phyloP scores from a whole-genome alignment of 2,329 filamentous ascomycete genomes.

The Alternaria triticimaculans region DNA sequence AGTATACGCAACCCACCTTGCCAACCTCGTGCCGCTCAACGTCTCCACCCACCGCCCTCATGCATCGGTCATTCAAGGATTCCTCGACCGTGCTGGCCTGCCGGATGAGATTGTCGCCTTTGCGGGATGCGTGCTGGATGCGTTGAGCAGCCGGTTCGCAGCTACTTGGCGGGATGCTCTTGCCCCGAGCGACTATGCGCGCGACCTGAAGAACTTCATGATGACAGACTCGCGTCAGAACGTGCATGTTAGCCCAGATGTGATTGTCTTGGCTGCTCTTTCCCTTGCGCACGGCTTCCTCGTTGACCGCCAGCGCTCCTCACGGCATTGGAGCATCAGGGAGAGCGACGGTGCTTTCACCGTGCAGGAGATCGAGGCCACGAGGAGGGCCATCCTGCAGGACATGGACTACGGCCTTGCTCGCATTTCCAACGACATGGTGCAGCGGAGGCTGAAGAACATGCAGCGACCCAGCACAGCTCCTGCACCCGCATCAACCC shows the following conservation, averaged over 20 bases:
- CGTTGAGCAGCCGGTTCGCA: slow-evolving; percentile 43
- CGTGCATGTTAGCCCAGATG: slow-evolving; percentile 33
- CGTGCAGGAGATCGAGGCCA: slow-evolving; percentile 40
- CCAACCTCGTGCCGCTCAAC: slow-evolving; percentile 46
- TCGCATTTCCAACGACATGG: slow-evolving; percentile 42
- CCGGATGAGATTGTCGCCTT: slow-evolving; percentile 47
- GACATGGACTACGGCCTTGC: slow-evolving; percentile 50
- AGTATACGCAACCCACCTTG: slow-evolving; percentile 46
- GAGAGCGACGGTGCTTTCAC: slow-evolving; percentile 34
- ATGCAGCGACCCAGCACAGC: slow-evolving; percentile 33
- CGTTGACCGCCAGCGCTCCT: slow-evolving; percentile 38
- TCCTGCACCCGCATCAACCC: slow-evolving; percentile 1
- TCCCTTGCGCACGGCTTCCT: slow-evolving; percentile 46
- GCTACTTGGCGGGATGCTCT: slow-evolving; percentile 38
- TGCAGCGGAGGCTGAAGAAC: slow-evolving; percentile 37
- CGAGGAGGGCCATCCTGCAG: slow-evolving; percentile 41
- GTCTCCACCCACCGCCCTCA: slow-evolving; percentile 38
- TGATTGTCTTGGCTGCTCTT: slow-evolving; percentile 47
- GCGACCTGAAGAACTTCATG: slow-evolving; percentile 21
- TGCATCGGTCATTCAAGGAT: slow-evolving; percentile 32
- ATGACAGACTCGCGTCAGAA: slow-evolving; percentile 21
- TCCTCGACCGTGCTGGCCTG: slow-evolving; percentile 41
- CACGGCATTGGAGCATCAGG: slow-evolving; percentile 42
- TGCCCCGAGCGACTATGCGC: slow-evolving; percentile 21
- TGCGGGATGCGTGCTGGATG: slow-evolving; percentile 48